Evolutionary conservation across 805 yeast species (phyloP).

Genomic region (Starmerella kuoi): DNA sequence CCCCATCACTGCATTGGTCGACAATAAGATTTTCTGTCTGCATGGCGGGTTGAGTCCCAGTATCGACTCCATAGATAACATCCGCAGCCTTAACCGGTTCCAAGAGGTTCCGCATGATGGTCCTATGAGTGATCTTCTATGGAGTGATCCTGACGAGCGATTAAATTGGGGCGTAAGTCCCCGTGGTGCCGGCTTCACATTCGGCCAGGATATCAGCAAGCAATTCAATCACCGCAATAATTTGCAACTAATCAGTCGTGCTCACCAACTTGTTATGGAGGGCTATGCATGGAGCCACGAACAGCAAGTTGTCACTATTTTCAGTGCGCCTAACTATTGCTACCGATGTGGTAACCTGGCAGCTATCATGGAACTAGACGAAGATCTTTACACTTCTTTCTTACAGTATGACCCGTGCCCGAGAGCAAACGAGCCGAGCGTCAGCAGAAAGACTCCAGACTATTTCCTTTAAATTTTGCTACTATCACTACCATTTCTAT

Average conservation of each 20-base stretch:
- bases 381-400: constrained; percentile 69
- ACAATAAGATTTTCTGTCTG: constrained; percentile 80
- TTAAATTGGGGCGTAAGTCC: constrained; percentile 98
- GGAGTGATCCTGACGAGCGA: constrained; percentile 96
- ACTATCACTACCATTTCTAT: not conserved
- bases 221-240: constrained; percentile 92
- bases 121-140: constrained; percentile 90
- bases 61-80: constrained; percentile 92
- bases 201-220: constrained; percentile 92
- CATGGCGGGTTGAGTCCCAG: constrained; percentile 97
- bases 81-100: constrained; percentile 80
- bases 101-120: constrained; percentile 98
- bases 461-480: constrained; percentile 41
- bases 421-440: constrained; percentile 97
- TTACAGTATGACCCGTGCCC: constrained; percentile 93
- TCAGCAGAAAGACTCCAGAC: constrained; percentile 92
- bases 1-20: constrained; percentile 92
- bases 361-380: constrained; percentile 96
- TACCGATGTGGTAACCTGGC: constrained; percentile 98
- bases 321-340: constrained; percentile 92
- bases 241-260: constrained; percentile 78
- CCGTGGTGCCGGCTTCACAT: constrained; percentile 98
- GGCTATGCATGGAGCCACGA: constrained; percentile 94
- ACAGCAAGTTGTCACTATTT: constrained; percentile 85
- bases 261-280: constrained; percentile 96